Conservation (phyloP, 768 basidiomycete species). For the Serendipita sp. region DNA sequence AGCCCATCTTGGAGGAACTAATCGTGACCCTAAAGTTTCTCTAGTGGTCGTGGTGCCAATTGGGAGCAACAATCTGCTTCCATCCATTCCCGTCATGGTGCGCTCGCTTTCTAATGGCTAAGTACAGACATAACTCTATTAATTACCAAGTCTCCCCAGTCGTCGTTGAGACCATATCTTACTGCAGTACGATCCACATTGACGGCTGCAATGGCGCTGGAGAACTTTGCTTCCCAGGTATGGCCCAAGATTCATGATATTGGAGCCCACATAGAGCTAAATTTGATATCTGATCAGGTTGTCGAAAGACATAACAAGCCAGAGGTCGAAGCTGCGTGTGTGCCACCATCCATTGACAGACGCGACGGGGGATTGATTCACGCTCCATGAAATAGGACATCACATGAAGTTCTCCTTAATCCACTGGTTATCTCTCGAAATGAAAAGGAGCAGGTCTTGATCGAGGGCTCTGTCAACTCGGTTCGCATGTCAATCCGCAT, state of each 20-base stretch:
- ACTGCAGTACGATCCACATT: conserved; percentile 90
- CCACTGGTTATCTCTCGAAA: conserved; percentile 91
- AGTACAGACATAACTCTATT: neutral
- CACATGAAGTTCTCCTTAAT: conserved; percentile 87
- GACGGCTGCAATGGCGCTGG: conserved; percentile 91
- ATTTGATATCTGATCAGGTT: conserved; percentile 34
- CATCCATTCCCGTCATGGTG: neutral
- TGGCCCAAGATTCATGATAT: conserved; percentile 12
- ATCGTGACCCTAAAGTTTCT: neutral
- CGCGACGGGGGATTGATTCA: neutral
- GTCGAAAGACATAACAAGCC: conserved; percentile 97
- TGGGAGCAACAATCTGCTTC: neutral
- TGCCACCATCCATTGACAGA: neutral
- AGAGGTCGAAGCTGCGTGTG: conserved; percentile 78
- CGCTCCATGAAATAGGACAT: conserved; percentile 36
- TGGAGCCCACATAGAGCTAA: conserved; percentile 8
- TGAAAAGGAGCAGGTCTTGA: conserved; percentile 90
- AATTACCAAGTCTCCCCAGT: conserved; percentile 32
- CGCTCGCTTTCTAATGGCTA: neutral
- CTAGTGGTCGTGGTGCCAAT: neutral
- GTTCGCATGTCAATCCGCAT: conserved; percentile 95
- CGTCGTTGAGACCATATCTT: conserved; percentile 86
- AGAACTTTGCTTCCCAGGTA: conserved; percentile 97
- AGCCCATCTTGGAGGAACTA: neutral
- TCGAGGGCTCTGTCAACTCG: conserved; percentile 95